These are phyloP conservation scores for Solanum appendiculatum DNA, from an alignment of 257 asterid genomes.

Conservation along the genomic window DNA sequence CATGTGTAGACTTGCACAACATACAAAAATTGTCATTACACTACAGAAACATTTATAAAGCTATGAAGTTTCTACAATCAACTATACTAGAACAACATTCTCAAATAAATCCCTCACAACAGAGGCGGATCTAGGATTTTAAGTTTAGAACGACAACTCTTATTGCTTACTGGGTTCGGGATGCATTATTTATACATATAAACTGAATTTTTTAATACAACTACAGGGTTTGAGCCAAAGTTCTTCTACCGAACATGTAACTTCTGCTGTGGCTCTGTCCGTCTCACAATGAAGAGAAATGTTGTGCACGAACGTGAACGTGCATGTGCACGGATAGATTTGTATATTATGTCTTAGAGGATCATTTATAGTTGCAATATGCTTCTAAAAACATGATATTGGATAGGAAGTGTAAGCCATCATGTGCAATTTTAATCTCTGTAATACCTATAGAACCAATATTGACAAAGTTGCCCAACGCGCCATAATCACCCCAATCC, in stretches of 20 bases:
- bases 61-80: neutral
- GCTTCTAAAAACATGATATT: neutral
- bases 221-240: neutral
- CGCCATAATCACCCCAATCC: slow-evolving; percentile 97
- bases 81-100: neutral
- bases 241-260: neutral
- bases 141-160: neutral
- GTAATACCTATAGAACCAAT: slow-evolving; percentile 74
- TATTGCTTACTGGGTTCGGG: neutral
- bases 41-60: neutral
- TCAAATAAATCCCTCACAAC: neutral
- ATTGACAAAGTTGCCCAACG: slow-evolving; percentile 68
- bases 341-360: neutral
- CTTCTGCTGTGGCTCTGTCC: neutral
- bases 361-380: neutral
- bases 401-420: neutral
- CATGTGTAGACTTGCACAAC: neutral
- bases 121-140: neutral
- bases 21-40: neutral
- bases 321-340: neutral
- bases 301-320: rapidly evolving
- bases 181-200: rapidly evolving
- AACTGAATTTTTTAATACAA: neutral
- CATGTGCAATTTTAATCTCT: neutral
- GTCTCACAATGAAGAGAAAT: neutral